phyloP scores from a whole-genome alignment of 1,139 yeast species.

The Sugiyamaella neomexicana region DNA sequence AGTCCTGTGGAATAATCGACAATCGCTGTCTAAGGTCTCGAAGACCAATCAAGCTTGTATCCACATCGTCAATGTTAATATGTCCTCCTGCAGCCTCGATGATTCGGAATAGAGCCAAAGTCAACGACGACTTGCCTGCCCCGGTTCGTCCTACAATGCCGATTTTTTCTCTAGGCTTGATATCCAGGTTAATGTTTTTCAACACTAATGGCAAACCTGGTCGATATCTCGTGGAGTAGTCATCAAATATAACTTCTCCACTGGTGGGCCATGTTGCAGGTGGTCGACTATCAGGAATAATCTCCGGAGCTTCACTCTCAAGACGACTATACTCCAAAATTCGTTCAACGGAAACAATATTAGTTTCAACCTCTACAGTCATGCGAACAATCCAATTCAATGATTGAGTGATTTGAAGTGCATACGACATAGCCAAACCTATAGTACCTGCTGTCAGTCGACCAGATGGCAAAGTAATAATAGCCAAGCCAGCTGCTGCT shows the following conservation, averaged over 20 bases:
- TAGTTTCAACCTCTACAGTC: slow-evolving; percentile 97
- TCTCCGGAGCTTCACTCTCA: slow-evolving; percentile 77
- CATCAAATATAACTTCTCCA: slow-evolving; percentile 69
- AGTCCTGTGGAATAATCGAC: slow-evolving; percentile 95
- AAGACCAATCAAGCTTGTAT: slow-evolving; percentile 73
- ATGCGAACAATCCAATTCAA: slow-evolving; percentile 96
- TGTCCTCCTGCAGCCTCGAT: slow-evolving; percentile 78
- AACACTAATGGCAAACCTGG: slow-evolving; percentile 80
- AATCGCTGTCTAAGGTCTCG: slow-evolving; percentile 79
- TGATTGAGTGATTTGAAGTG: slow-evolving; percentile 88
- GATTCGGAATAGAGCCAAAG: slow-evolving; percentile 84
- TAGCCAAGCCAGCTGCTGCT: slow-evolving; percentile 80
- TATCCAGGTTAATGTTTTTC: slow-evolving; percentile 63
- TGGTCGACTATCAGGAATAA: slow-evolving; percentile 72
- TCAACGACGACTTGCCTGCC: slow-evolving; percentile 92
- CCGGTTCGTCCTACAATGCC: slow-evolving; percentile 95
- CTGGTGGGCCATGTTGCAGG: slow-evolving; percentile 69
- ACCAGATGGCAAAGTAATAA: slow-evolving; percentile 66
- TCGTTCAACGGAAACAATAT: slow-evolving; percentile 95
- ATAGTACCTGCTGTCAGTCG: slow-evolving; percentile 81
- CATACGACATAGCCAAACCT: slow-evolving; percentile 90
- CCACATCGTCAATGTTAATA: slow-evolving; percentile 69
- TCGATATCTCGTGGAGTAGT: slow-evolving; percentile 84
- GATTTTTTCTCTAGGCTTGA: slow-evolving; percentile 78
- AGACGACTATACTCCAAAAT: slow-evolving; percentile 79